A percentile compares a stretch with the other conserved stretches of the same genome.
These are phyloP conservation scores for Leccinum variicolor DNA, from an alignment of 768 basidiomycete species.

Conservation along the genomic window DNA sequence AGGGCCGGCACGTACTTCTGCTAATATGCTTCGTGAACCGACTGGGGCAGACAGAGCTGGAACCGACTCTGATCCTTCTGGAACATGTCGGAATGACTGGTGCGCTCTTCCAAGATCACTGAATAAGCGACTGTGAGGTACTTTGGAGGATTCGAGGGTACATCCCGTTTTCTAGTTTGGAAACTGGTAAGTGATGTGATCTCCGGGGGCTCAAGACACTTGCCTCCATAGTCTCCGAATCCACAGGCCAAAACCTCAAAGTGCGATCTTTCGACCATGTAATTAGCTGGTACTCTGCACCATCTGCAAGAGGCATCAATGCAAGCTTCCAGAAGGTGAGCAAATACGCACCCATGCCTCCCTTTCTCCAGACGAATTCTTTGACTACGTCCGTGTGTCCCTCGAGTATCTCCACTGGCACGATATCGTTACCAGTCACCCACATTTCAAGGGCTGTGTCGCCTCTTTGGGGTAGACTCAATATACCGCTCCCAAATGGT, in stretches of 20 bases:
- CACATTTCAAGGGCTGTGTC: constrained; percentile 86
- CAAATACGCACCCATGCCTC: constrained; percentile 45
- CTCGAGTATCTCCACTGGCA: constrained; percentile 71
- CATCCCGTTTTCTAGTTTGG: constrained; percentile 49
- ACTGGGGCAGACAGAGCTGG: constrained; percentile 65
- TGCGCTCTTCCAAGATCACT: constrained; percentile 24
- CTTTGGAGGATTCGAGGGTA: constrained; percentile 24
- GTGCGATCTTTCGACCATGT: constrained; percentile 92
- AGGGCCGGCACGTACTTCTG: constrained; percentile 62
- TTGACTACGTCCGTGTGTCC: constrained; percentile 94
- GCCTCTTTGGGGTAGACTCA: constrained; percentile 87
- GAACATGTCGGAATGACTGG: constrained; percentile 56
- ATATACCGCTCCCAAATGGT: constrained; percentile 86
- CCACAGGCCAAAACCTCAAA: constrained; percentile 87
- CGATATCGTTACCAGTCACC: constrained; percentile 31
- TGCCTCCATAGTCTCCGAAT: constrained; percentile 66
- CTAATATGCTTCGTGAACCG: constrained; percentile 62
- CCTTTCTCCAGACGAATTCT: constrained; percentile 94
- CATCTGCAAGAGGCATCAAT: constrained; percentile 32
- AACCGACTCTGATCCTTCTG: constrained; percentile 33
- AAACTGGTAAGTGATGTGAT: constrained; percentile 8
- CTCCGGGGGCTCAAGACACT: constrained; percentile 3
- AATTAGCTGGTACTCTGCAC: constrained; percentile 57
- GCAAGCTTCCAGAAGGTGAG: background rate
- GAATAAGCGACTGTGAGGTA: constrained; percentile 23